A percentile compares a stretch with the other conserved stretches of the same genome.
These are phyloP conservation scores for Gossypioides kirkii DNA, from an alignment of 345 rosid species.

Conservation along the genomic window DNA sequence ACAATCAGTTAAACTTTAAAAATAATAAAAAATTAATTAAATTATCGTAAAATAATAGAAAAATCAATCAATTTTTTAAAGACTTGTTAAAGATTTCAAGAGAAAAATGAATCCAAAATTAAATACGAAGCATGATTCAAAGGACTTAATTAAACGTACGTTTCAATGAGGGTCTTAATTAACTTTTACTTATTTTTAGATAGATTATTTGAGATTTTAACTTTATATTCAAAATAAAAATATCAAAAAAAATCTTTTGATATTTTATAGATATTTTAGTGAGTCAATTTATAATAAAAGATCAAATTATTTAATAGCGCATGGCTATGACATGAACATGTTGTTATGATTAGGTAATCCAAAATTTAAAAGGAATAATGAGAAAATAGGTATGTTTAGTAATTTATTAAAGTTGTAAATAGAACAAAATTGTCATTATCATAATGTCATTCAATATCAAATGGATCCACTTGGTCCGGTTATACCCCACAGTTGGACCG, in stretches of 20 bases:
- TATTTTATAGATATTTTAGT: not conserved
- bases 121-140: no score
- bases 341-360: not conserved
- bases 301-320: not conserved
- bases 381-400: not conserved
- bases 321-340: not conserved
- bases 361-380: not conserved
- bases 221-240: not conserved
- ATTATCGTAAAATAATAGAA: no score
- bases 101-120: no score
- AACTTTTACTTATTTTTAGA: no score
- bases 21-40: no score
- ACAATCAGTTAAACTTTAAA: no score
- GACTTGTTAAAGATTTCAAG: no score
- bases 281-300: not conserved
- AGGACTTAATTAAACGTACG: no score
- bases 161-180: no score
- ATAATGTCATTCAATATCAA: not conserved
- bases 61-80: no score
- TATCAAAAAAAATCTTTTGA: not conserved
- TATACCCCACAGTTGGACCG: not conserved
- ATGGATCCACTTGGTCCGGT: constrained; percentile 3
- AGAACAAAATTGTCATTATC: not conserved
- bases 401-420: no score
- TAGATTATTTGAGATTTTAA: not conserved